Percentiles rank a stretch among this genome's conserved stretches.
phyloP scores from a whole-genome alignment of 75 land plant genomes.

The Isoetes taiwanensis region DNA sequence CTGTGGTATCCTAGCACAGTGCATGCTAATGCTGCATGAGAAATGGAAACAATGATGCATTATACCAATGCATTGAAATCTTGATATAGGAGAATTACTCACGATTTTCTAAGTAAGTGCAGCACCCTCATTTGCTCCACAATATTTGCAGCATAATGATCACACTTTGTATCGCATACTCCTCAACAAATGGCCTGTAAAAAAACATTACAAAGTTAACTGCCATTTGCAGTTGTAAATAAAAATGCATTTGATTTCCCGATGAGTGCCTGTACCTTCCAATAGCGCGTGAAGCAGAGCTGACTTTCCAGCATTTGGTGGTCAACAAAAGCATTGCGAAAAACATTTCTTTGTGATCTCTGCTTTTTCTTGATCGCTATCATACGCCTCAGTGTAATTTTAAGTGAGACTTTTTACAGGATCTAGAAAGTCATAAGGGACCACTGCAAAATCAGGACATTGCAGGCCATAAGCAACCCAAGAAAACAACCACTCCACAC shows the following conservation, averaged over 20 bases:
- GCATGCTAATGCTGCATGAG: too few relatives aligned
- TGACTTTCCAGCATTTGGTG: slow-evolving; percentile 68
- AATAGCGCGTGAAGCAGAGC: slow-evolving; percentile 62
- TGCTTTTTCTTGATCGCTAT: slow-evolving; percentile 76
- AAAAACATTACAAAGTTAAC: too few relatives aligned
- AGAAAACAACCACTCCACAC: not conserved
- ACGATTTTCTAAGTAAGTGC: slow-evolving; percentile 14
- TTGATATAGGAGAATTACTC: too few relatives aligned
- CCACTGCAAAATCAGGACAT: slow-evolving; percentile 55
- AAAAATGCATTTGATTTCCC: not conserved
- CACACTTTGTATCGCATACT: slow-evolving; percentile 38
- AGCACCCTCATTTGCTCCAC: slow-evolving; percentile 66
- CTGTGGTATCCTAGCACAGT: too few relatives aligned
- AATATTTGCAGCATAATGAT: slow-evolving; percentile 54
- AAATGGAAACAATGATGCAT: too few relatives aligned
- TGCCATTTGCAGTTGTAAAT: too few relatives aligned
- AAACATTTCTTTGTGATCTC: slow-evolving; percentile 61
- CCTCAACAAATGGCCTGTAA: slow-evolving; percentile 64
- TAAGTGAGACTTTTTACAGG: slow-evolving; percentile 58
- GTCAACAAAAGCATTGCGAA: slow-evolving; percentile 93
- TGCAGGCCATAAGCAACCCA: not conserved
- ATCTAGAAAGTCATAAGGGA: slow-evolving; percentile 83
- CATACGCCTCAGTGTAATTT: slow-evolving; percentile 53
- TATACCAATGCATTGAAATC: too few relatives aligned
- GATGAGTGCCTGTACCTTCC: slow-evolving; percentile 40